Conservation (phyloP, 148 eudicot species). For the Nyssa sinensis region DNA sequence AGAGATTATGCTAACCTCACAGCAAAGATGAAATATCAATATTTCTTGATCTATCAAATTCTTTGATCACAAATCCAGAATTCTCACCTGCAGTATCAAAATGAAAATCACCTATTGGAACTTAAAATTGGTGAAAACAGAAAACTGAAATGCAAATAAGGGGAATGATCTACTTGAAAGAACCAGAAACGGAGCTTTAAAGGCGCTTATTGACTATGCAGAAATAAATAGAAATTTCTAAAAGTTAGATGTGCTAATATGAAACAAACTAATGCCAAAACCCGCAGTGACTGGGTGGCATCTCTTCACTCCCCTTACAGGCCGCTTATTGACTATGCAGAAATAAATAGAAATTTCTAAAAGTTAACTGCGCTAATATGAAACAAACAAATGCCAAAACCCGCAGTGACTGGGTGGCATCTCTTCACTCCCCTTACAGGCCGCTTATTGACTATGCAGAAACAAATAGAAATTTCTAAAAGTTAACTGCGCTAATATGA, state of each 20-base stretch:
- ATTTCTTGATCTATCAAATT: not conserved
- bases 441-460: not conserved
- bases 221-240: not conserved
- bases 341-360: not conserved
- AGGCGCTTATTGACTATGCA: not conserved
- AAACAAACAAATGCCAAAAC: no score
- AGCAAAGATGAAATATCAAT: slow-evolving; percentile 3
- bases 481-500: not conserved
- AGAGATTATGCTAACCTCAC: not conserved
- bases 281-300: no score
- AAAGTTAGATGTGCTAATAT: no score
- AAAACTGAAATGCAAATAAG: not conserved
- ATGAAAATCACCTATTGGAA: not conserved
- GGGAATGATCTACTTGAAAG: not conserved
- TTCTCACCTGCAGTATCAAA: not conserved
- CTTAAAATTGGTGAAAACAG: not conserved
- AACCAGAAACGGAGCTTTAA: not conserved
- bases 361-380: not conserved
- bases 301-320: no score
- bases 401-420: no score
- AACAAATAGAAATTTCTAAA: not conserved
- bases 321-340: not conserved
- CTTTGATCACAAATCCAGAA: not conserved
- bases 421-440: no score
- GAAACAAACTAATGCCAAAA: no score